Evolutionary conservation across 768 basidiomycete species (phyloP).

Genomic region (Suillus clintonianus): DNA sequence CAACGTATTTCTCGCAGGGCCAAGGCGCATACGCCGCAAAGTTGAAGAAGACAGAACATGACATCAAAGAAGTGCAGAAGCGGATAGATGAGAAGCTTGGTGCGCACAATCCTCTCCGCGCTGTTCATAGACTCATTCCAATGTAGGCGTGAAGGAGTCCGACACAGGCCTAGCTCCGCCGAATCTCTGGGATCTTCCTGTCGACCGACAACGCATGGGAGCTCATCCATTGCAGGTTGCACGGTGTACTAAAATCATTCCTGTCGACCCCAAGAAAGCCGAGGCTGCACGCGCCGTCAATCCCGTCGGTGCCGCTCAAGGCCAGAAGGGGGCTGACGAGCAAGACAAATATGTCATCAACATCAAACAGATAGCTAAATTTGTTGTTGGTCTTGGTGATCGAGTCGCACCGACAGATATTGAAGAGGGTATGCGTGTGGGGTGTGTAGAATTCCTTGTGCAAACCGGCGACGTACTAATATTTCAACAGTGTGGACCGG

Average conservation of each 20-base stretch:
- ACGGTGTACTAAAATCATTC: constrained; percentile 97
- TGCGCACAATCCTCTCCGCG: constrained; percentile 26
- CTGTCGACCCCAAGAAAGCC: constrained; percentile 72
- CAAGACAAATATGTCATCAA: constrained; percentile 99
- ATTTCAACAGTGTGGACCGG: constrained; percentile 74
- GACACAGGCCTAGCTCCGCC: constrained; percentile 97
- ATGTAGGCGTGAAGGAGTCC: constrained; percentile 89
- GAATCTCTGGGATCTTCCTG: constrained; percentile 95
- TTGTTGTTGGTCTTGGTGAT: constrained; percentile 96
- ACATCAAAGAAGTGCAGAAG: constrained; percentile 95
- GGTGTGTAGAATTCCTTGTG: constrained; percentile 54
- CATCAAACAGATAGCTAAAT: constrained; percentile 99
- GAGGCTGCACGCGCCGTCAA: constrained; percentile 80
- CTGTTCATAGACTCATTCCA: not conserved
- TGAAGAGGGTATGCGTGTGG: constrained; percentile 99
- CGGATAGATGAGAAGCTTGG: constrained; percentile 98
- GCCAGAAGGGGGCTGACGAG: constrained; percentile 96
- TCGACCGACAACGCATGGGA: constrained; percentile 88
- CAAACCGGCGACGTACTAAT: constrained; percentile 1
- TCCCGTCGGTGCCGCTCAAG: constrained; percentile 72
- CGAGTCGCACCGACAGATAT: constrained; percentile 97
- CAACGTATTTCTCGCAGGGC: constrained; percentile 54
- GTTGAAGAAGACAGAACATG: constrained; percentile 85
- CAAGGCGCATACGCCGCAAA: constrained; percentile 95
- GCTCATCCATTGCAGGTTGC: constrained; percentile 97